Base-by-base conservation (phyloP, 805 yeast genomes). In the Nakazawaea laoshanensis region DNA sequence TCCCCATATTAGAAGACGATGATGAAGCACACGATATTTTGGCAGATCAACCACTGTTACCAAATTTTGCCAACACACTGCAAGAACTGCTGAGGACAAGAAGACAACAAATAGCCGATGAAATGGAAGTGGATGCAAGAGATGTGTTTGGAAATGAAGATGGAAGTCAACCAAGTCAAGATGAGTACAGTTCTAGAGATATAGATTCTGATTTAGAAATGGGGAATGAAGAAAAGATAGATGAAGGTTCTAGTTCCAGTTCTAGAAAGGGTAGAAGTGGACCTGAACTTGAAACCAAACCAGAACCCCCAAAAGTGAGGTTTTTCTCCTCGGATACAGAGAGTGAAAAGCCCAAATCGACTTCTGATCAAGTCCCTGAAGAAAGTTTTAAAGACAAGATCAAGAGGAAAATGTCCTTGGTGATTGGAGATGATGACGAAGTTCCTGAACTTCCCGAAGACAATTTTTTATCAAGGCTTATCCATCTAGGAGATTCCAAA, bases 401-500 rank as follows among this genome's bases (percentile, higher is more conserved):
- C 24, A 47, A 35, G 26, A 36, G 46, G 19, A 38, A 37, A 23
- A 40, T 47, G 36, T 40, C 43, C 11, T 7, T 39, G 10, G 36
- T 38, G 16, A 22, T 40, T 6, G 31, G 16, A 8, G 35, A 33
- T 8, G 36, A 33, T 21, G 24, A 26, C 19, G 35, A 39, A 37
- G 6, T 48, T 42, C 15, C 49, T 43, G 26, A 44, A 37, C 19
- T 34, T 21, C 30, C 27, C 7, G 36, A 32, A 17, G 40, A 30
- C n/a, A 17, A 21, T 4, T 18, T 37, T 11, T 30, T 33, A 9
- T 24, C 14, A 15, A 24, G 24, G 9, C 9, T 35, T 10, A 48
- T 59, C 36, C 55, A 47, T 16, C 19, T 55, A 9, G 48, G 55
- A 28, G 52, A 49, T 17, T 26, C 30, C 19, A 56, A 57, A 25